Percentiles rank a stretch among this genome's conserved stretches.
Conservation (phyloP, 352 stramenopile genomes). For the Globisporangium acanthophoron region DNA sequence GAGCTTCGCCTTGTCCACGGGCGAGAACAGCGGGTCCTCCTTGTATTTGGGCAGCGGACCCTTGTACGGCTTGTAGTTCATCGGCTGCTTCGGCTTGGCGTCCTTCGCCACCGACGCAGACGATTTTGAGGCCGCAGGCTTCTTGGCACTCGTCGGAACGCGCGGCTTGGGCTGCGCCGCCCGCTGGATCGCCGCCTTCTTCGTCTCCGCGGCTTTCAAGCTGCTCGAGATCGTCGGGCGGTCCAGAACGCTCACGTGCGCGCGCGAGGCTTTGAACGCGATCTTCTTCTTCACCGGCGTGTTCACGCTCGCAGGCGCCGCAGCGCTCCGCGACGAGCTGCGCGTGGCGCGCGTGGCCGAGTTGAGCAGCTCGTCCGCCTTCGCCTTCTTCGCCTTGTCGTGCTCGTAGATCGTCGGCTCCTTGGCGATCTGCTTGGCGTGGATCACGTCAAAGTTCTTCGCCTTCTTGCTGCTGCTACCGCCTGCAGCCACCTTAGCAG, state of each 20-base stretch:
- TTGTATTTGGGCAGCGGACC: constrained; percentile 51
- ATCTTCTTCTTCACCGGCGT: constrained; percentile 11
- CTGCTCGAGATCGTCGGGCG: constrained; percentile 15
- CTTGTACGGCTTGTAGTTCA: constrained; percentile 61
- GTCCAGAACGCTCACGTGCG: constrained; percentile 12
- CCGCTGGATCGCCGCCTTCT: constrained; percentile 3
- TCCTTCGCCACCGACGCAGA: not conserved
- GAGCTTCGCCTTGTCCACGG: constrained; percentile 11
- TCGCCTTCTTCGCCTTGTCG: constrained; percentile 12
- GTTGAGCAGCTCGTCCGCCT: constrained; percentile 1
- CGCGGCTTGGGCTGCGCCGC: constrained; percentile 5
- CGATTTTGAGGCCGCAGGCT: not conserved
- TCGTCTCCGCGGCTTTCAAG: constrained; percentile 10
- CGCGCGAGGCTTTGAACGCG: constrained; percentile 6
- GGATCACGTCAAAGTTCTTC: constrained; percentile 13
- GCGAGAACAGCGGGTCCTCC: constrained; percentile 60
- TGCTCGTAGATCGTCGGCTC: constrained; percentile 11
- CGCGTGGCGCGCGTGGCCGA: constrained; percentile 10
- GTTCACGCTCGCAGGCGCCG: not conserved
- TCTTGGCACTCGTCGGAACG: constrained; percentile 8
- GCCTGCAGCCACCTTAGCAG: constrained; percentile 4
- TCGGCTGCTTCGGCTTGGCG: constrained; percentile 6
- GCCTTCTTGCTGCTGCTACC: constrained; percentile 9
- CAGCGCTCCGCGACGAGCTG: constrained; percentile 6
- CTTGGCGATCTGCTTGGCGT: constrained; percentile 11